Conservation (phyloP, 2,329 filamentous ascomycete species). For the Xylaria sp. region DNA sequence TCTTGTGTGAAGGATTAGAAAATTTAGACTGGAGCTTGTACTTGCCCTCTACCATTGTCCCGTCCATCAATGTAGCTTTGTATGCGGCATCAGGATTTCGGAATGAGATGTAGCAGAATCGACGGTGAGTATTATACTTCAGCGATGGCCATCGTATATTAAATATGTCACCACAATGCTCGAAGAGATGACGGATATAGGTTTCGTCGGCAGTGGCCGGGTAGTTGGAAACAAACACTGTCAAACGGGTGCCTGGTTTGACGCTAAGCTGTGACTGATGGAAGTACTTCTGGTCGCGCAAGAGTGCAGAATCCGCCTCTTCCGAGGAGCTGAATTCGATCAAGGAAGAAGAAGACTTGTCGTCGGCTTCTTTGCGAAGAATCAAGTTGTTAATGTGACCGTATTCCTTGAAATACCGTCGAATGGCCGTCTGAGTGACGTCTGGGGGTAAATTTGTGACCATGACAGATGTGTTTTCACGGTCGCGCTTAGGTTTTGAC, state of each 20-base stretch:
- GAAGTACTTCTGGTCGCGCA: slow-evolving; percentile 83
- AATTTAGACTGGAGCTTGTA: slow-evolving; percentile 80
- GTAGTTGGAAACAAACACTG: slow-evolving; percentile 91
- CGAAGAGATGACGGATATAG: slow-evolving; percentile 75
- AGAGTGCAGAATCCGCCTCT: slow-evolving; percentile 82
- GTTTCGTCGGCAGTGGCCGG: slow-evolving; percentile 78
- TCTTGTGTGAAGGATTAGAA: slow-evolving; percentile 82
- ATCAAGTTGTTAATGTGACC: slow-evolving; percentile 84
- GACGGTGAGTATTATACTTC: slow-evolving; percentile 85
- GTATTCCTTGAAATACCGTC: slow-evolving; percentile 92
- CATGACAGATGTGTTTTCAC: slow-evolving; percentile 88
- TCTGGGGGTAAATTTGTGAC: slow-evolving; percentile 79
- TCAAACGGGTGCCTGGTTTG: slow-evolving; percentile 77
- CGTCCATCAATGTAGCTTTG: slow-evolving; percentile 77
- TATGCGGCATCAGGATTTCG: slow-evolving; percentile 72
- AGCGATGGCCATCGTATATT: slow-evolving; percentile 91
- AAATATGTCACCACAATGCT: slow-evolving; percentile 81
- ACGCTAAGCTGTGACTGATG: slow-evolving; percentile 79
- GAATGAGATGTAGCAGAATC: slow-evolving; percentile 98
- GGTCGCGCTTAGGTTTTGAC: slow-evolving; percentile 75
- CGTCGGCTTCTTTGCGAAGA: slow-evolving; percentile 69
- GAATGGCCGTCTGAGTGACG: slow-evolving; percentile 75
- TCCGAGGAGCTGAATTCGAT: slow-evolving; percentile 87
- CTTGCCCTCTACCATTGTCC: slow-evolving; percentile 72
- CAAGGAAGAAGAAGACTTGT: slow-evolving; percentile 73